Percentiles rank a stretch among this genome's conserved stretches.
Conservation (phyloP, 345 rosid species). For the Rhodamnia argentea region DNA sequence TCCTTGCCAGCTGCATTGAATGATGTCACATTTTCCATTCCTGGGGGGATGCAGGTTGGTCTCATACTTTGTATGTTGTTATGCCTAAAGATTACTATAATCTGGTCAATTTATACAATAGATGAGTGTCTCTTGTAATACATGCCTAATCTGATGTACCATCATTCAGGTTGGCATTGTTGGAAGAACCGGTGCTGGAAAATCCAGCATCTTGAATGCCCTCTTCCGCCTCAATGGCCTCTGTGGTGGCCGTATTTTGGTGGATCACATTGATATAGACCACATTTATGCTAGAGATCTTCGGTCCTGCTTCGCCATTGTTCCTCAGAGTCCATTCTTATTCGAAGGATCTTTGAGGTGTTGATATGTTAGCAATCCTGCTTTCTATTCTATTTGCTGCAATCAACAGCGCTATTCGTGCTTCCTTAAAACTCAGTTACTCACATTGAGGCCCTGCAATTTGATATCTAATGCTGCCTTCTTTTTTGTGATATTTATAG, state of each 20-base stretch:
- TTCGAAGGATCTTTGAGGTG: slow-evolving; percentile 87
- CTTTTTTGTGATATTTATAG: slow-evolving; percentile 15
- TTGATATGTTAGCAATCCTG: background rate
- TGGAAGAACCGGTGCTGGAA: slow-evolving; percentile 96
- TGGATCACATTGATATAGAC: slow-evolving; percentile 59
- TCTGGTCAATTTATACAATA: background rate
- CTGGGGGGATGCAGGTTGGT: slow-evolving; percentile 59
- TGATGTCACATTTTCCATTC: slow-evolving; percentile 45
- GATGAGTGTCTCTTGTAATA: background rate
- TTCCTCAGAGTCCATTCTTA: slow-evolving; percentile 86
- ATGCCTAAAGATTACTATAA: background rate
- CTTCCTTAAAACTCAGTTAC: background rate
- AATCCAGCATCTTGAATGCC: slow-evolving; percentile 81
- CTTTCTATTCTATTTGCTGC: background rate
- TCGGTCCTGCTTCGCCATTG: slow-evolving; percentile 63
- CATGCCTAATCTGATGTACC: background rate
- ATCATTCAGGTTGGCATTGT: slow-evolving; percentile 68
- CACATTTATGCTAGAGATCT: slow-evolving; percentile 70
- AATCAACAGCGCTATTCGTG: background rate
- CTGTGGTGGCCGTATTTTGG: slow-evolving; percentile 51
- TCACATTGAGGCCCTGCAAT: background rate
- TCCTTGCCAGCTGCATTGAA: slow-evolving; percentile 63
- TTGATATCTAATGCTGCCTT: background rate
- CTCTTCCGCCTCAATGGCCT: slow-evolving; percentile 71
- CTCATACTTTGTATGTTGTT: background rate